Conservation (phyloP, 2,329 filamentous ascomycete species). For the Stagonosporopsis chrysanthemi region DNA sequence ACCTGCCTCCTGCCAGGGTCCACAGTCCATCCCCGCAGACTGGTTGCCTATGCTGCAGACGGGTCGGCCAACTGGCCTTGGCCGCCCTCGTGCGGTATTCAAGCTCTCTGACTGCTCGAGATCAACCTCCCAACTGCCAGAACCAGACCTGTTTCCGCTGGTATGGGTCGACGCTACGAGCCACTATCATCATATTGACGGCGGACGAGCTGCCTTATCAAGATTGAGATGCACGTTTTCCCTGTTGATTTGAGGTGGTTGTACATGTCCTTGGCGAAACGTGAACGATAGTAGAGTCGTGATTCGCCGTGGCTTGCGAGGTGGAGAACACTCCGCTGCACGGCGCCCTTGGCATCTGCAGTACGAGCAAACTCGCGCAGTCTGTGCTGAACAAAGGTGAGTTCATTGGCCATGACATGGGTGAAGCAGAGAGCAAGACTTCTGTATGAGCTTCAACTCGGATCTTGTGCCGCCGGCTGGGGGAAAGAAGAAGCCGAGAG, state of each 20-base stretch:
- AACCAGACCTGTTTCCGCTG: slow-evolving; percentile 28
- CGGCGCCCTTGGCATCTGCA: slow-evolving; percentile 26
- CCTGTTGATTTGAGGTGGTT: slow-evolving; percentile 16
- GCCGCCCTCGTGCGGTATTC: slow-evolving; percentile 40
- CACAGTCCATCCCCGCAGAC: slow-evolving; percentile 22
- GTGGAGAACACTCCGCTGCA: slow-evolving; percentile 11
- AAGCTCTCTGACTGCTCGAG: slow-evolving; percentile 42
- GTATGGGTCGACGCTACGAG: slow-evolving; percentile 24
- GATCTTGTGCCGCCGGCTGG: slow-evolving; percentile 7
- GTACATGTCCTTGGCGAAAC: slow-evolving; percentile 32
- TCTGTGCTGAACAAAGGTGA: slow-evolving; percentile 12
- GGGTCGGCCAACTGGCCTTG: slow-evolving; percentile 20
- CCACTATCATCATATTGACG: slow-evolving; percentile 28
- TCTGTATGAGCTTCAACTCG: slow-evolving; percentile 14
- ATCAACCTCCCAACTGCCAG: slow-evolving; percentile 29
- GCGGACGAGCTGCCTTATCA: slow-evolving; percentile 37
- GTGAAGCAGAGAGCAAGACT: slow-evolving; percentile 4
- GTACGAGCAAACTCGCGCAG: slow-evolving; percentile 12
- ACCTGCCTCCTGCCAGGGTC: slow-evolving; percentile 18
- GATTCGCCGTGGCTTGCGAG: slow-evolving; percentile 24
- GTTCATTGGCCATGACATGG: slow-evolving; percentile 1
- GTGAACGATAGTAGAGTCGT: slow-evolving; percentile 24
- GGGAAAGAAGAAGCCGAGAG: background rate
- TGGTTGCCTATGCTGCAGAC: slow-evolving; percentile 22
- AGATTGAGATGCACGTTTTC: slow-evolving; percentile 25